phyloP scores from a whole-genome alignment of 371 early-diverging fungal species.

The Chytridium lagenaria region DNA sequence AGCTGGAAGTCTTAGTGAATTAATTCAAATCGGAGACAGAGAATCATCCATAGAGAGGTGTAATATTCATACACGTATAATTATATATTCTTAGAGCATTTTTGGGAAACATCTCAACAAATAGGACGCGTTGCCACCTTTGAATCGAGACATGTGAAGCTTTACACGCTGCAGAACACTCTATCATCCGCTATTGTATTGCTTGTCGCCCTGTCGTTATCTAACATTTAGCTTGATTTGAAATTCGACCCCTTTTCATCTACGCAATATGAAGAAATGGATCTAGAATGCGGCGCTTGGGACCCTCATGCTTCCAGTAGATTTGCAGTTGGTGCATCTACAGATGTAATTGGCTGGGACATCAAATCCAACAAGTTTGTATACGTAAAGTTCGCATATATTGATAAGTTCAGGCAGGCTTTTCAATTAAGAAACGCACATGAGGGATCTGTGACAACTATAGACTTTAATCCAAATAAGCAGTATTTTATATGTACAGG shows the following conservation, averaged over 20 bases:
- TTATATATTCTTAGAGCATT: conserved; percentile 32
- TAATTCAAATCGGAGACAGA: conserved; percentile 30
- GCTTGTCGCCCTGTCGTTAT: background rate
- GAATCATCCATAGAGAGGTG: conserved; percentile 6
- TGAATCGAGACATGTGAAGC: background rate
- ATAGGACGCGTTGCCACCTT: conserved; percentile 26
- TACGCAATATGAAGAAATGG: too few relatives aligned
- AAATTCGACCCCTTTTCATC: too few relatives aligned
- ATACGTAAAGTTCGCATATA: background rate
- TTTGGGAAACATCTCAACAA: conserved; percentile 41
- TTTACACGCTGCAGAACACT: background rate
- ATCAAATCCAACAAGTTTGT: conserved; percentile 56
- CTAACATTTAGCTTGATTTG: background rate
- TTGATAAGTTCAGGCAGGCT: conserved; percentile 41
- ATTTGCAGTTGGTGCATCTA: conserved; percentile 64
- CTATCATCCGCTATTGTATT: background rate
- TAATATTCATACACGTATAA: background rate
- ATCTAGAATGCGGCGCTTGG: conserved; percentile 71
- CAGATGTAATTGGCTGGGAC: conserved; percentile 75
- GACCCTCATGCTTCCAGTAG: conserved; percentile 70
- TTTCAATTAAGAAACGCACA: conserved; percentile 65
- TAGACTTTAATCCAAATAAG: conserved; percentile 87
- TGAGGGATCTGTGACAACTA: conserved; percentile 65
- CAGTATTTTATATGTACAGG: conserved; percentile 81
- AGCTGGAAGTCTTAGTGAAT: conserved; percentile 44